These are phyloP conservation scores for Inga leiocalycina DNA, from an alignment of 306 rosid species.

Conservation along the genomic window DNA sequence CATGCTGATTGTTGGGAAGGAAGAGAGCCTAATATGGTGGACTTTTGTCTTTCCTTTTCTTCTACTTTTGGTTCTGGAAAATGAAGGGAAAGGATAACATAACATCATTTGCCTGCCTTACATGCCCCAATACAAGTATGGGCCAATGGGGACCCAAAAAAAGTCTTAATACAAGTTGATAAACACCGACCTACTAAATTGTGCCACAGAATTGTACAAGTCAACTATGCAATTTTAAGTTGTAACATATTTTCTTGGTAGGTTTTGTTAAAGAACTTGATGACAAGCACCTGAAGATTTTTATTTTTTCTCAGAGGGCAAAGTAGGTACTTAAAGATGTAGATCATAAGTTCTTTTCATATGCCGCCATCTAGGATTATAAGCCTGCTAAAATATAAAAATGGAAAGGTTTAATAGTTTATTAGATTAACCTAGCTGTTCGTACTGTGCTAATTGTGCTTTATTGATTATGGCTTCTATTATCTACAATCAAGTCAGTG, in stretches of 20 bases:
- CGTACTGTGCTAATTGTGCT: neutral
- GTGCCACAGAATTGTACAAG: neutral
- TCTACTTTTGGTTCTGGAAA: constrained; percentile 60
- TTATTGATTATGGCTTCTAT: neutral
- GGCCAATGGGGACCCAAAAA: constrained; percentile 12
- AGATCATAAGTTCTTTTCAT: neutral
- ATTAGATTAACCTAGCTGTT: neutral
- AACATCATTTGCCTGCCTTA: constrained; percentile 2
- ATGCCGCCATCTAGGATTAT: neutral
- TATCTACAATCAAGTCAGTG: neutral
- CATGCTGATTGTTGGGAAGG: constrained; percentile 45
- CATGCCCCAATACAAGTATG: constrained; percentile 19
- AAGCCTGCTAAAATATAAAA: neutral
- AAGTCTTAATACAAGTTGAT: neutral
- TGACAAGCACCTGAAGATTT: neutral
- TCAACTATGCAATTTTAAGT: neutral
- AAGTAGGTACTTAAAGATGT: neutral
- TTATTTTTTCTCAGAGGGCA: neutral
- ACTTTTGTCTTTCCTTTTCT: constrained; percentile 49
- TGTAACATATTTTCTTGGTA: neutral
- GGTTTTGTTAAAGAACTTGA: neutral
- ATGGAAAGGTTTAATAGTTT: constrained; percentile 6
- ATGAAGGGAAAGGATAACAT: constrained; percentile 29
- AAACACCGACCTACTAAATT: neutral
- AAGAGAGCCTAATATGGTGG: constrained; percentile 34